Evolutionary conservation across 2,329 filamentous ascomycete species (phyloP), one percentile per base, ranked within the genome.

Genomic region (Ascomycota sp.): DNA sequence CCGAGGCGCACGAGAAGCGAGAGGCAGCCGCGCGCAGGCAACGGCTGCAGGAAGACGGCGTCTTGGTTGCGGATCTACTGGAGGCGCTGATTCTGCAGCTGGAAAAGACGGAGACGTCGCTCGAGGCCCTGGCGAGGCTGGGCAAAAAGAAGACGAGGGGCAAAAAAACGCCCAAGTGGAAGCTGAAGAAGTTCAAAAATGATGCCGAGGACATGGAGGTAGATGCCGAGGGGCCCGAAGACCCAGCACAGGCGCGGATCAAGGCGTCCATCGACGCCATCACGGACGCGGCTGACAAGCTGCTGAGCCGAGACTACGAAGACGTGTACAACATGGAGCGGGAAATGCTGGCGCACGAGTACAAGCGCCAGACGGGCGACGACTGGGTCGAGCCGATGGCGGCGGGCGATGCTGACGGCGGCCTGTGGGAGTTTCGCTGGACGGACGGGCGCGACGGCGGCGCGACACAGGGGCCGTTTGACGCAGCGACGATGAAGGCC

Each of bases 241-340:
- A 86, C 38, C 65, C 75, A 0, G 73, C 71, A 24, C 81, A 89
- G 44, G 55, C 48, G 11, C 63, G 65, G 35, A 69, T 85, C 38
- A 80, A 73, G 46, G 63, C 75, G 35, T 68, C 72, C 1, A 83
- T 98, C 32, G 66, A 86, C 43, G 63, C 67, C 28, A 79, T 98
- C 37, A 95, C 89, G 0, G 83, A 79, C 27, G 82, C 86, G 8
- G 85, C 89, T 4, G 85, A 94, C 52, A 76, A 79, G 37, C 61
- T 98, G 1, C 68, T 94, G 31, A 75, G 75, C 20, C 65, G 86
- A 32, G 85, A 85, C 13, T 72, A 86, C 37, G 69, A 74, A 2
- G 82, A 95, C n/a, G 75, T 95, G 29, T 98, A 95, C 53, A 83
- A 95, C 33, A 66, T 75, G 27, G 81, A 91, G 47, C 67, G 85